Evolutionary conservation across 345 rosid genomes (phyloP), one percentile per base, ranked within the genome.

Genomic region (Barbarea vulgaris): DNA sequence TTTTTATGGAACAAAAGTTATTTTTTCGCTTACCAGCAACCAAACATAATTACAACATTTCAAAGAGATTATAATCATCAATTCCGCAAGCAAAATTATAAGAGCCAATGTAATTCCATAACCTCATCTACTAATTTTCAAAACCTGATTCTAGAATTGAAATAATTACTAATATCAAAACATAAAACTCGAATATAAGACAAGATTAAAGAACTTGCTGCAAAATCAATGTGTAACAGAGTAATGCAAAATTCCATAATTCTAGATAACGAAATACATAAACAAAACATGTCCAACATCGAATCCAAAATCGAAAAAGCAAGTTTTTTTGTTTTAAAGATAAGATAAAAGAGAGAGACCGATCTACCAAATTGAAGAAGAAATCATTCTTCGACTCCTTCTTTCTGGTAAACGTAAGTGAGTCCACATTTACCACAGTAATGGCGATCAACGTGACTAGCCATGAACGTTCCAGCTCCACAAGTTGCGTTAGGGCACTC

Each of bases 351-450:
- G 4, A 54, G 39, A 61, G 13, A 50, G 22, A 72, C 31, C 19
- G 14, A 62, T 72, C 57, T 24, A 66, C 1, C 50, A 42, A 42
- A 4, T 22, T 31, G 3, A n/a, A 7, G n/a, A 56, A 17, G 3
- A 24, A 24, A 57, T 76, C 79, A 76, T 6, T 36, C 81, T 1
- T 60, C 81, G 0, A 28, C 65, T 15, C 70, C 81, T 3, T 73
- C 78, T 21, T 72, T 79, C 78, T 79, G 74, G 67, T 79, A 79
- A 6, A 73, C 74, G 7, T 79, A 79, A 6, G 81, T 79, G 7
- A 79, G 78, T 0, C 81, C 81, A 73, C 81, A 79, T 74, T 79
- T 79, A 14, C 81, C 81, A 12, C 81, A 79, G 70, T 79, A 79
- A 55, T 79, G 81, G 24, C 81, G 77, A 62, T 79, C 81, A 13